A percentile compares a stretch with the other conserved stretches of the same genome.
These are phyloP conservation scores for Backusella luteola DNA, from an alignment of 192 early-diverging fungal genomes.

Conservation along the genomic window DNA sequence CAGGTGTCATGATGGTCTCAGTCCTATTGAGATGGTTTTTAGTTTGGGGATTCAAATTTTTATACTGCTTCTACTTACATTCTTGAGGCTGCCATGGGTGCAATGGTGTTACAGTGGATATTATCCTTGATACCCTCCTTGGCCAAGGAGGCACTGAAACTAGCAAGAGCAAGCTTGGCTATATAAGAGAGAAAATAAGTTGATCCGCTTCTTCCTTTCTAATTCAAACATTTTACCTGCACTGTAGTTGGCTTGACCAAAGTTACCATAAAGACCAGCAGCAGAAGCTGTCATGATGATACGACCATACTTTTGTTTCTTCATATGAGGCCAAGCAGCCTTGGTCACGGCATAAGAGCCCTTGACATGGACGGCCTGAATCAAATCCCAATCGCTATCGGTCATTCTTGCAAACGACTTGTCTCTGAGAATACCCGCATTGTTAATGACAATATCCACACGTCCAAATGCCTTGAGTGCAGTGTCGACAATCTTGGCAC, in stretches of 20 bases:
- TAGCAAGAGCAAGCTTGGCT: constrained; percentile 92
- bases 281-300: constrained; percentile 93
- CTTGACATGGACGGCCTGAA: constrained; percentile 87
- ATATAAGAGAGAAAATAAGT: constrained; percentile 26
- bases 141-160: constrained; percentile 89
- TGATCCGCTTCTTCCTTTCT: not conserved
- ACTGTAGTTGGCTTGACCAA: constrained; percentile 86
- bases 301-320: constrained; percentile 89
- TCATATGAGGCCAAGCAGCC: constrained; percentile 95
- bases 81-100: constrained; percentile 92
- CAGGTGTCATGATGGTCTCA: constrained; percentile 92
- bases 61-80: constrained; percentile 61
- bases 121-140: constrained; percentile 93
- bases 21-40: constrained; percentile 49
- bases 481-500: constrained; percentile 96
- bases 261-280: constrained; percentile 99
- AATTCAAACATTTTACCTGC: constrained; percentile 46
- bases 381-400: constrained; percentile 95
- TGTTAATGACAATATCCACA: constrained; percentile 96
- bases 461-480: constrained; percentile 93
- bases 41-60: constrained; percentile 72
- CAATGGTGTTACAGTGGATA: constrained; percentile 90
- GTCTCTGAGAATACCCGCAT: constrained; percentile 97
- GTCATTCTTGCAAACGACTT: constrained; percentile 95
- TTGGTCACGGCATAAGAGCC: constrained; percentile 95